A percentile compares a stretch with the other conserved stretches of the same genome.
These are phyloP conservation scores for Dendrothele bispora DNA, from an alignment of 768 basidiomycete species.

Conservation along the genomic window DNA sequence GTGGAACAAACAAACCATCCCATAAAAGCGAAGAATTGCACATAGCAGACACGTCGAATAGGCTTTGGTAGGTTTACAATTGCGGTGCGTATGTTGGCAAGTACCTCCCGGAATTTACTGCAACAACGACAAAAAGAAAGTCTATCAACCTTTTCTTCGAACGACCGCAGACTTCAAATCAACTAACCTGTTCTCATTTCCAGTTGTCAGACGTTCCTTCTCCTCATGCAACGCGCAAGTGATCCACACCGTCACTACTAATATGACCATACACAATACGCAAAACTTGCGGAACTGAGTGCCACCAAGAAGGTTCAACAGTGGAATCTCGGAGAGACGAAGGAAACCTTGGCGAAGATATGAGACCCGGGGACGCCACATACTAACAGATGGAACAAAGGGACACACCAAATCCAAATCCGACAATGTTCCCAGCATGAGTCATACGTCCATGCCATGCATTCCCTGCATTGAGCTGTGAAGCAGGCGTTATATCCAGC, in stretches of 20 bases:
- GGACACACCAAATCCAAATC: slow-evolving; percentile 81
- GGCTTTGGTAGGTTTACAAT: slow-evolving; percentile 77
- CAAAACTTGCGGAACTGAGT: slow-evolving; percentile 97
- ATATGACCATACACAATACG: slow-evolving; percentile 75
- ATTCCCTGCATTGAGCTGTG: slow-evolving; percentile 90
- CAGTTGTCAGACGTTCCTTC: slow-evolving; percentile 53
- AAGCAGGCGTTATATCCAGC: slow-evolving; percentile 84
- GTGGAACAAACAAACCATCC: slow-evolving; percentile 72
- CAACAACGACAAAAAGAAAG: slow-evolving; percentile 11
- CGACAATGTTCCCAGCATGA: slow-evolving; percentile 95
- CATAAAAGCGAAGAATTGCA: slow-evolving; percentile 96
- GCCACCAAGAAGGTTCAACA: slow-evolving; percentile 81
- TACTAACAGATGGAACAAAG: no score
- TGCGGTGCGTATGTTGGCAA: slow-evolving; percentile 76
- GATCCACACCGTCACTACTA: slow-evolving; percentile 80
- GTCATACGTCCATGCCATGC: slow-evolving; percentile 98
- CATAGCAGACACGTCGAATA: slow-evolving; percentile 86
- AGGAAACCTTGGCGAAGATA: slow-evolving; percentile 62
- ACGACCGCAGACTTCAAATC: no score
- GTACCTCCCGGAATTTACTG: slow-evolving; percentile 69
- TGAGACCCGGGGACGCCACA: no score
- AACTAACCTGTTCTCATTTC: slow-evolving; percentile 41
- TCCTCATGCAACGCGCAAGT: slow-evolving; percentile 89
- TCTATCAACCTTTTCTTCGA: background rate
- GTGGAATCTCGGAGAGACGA: slow-evolving; percentile 77